phyloP scores from a whole-genome alignment of 371 early-diverging fungal genomes.

The Actinomortierella ambigua region DNA sequence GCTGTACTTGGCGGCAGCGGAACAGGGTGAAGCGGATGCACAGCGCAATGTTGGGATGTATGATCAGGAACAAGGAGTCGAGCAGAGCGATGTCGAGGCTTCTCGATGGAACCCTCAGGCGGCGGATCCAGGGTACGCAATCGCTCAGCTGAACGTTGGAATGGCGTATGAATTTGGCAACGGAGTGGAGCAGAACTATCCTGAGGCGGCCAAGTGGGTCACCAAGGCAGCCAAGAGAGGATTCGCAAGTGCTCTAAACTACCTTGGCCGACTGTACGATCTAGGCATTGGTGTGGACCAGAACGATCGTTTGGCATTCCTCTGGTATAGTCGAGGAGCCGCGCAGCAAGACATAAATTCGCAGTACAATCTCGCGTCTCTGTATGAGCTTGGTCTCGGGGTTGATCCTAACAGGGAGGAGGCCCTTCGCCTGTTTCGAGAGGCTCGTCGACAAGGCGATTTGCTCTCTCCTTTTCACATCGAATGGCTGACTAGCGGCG shows the following conservation, averaged over 20 bases:
- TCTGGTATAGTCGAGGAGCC: slow-evolving; percentile 80
- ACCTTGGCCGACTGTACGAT: slow-evolving; percentile 83
- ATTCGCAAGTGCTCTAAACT: slow-evolving; percentile 81
- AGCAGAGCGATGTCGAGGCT: slow-evolving; percentile 63
- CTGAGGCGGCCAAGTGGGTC: slow-evolving; percentile 74
- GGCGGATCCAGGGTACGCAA: slow-evolving; percentile 76
- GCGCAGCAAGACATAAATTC: slow-evolving; percentile 81
- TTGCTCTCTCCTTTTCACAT: slow-evolving; percentile 85
- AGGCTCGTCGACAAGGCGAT: slow-evolving; percentile 78
- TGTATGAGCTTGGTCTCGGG: slow-evolving; percentile 84
- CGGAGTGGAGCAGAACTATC: slow-evolving; percentile 71
- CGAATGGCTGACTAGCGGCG: too few relatives aligned
- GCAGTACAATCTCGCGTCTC: slow-evolving; percentile 76
- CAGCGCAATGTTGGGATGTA: slow-evolving; percentile 79
- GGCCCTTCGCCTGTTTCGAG: slow-evolving; percentile 70
- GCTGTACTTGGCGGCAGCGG: slow-evolving; percentile 75
- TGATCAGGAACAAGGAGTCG: slow-evolving; percentile 75
- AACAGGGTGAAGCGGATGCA: slow-evolving; percentile 79
- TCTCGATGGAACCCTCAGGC: slow-evolving; percentile 79
- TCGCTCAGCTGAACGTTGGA: slow-evolving; percentile 68
- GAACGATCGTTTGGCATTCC: slow-evolving; percentile 64
- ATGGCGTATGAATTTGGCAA: slow-evolving; percentile 84
- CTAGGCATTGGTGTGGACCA: slow-evolving; percentile 78
- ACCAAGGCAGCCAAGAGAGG: slow-evolving; percentile 62
- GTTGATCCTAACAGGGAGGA: slow-evolving; percentile 63